phyloP scores from a whole-genome alignment of 2,329 filamentous ascomycete species.

The Calycina marina region DNA sequence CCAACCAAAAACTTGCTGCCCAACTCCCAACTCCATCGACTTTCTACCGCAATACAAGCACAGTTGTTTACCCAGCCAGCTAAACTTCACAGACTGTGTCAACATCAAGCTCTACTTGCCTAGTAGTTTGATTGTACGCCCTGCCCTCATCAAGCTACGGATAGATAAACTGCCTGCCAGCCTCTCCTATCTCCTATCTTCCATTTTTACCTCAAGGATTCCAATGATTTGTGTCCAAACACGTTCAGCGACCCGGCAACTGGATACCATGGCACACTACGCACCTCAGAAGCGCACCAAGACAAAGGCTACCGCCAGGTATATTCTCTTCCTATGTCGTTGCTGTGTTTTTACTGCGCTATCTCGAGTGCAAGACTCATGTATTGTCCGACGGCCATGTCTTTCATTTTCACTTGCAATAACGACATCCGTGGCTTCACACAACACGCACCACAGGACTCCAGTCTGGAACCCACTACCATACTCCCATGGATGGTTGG shows the following conservation, averaged over 20 bases:
- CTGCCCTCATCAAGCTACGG: background rate
- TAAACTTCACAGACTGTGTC: too few relatives aligned
- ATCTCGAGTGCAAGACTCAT: slow-evolving; percentile 7
- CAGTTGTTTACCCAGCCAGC: too few relatives aligned
- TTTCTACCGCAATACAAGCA: too few relatives aligned
- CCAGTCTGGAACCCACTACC: slow-evolving; percentile 1
- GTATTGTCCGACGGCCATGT: slow-evolving; percentile 20
- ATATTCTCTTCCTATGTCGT: slow-evolving; percentile 19
- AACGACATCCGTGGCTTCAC: slow-evolving; percentile 7
- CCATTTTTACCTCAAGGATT: slow-evolving; percentile 4
- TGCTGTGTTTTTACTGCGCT: slow-evolving; percentile 10
- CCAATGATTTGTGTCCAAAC: slow-evolving; percentile 22
- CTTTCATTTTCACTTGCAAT: slow-evolving; percentile 10
- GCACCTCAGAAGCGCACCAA: slow-evolving; percentile 15
- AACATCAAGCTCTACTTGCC: too few relatives aligned
- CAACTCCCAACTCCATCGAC: too few relatives aligned
- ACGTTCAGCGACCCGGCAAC: slow-evolving; percentile 16
- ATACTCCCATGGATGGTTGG: slow-evolving; percentile 1
- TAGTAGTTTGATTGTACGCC: too few relatives aligned
- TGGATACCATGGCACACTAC: slow-evolving; percentile 22
- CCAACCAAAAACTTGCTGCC: slow-evolving; percentile 4
- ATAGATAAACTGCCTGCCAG: background rate
- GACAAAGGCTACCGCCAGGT: slow-evolving; percentile 22
- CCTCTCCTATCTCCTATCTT: background rate
- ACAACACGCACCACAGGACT: slow-evolving; percentile 3